phyloP scores from a whole-genome alignment of 306 rosid genomes.

The Pyrus communis region DNA sequence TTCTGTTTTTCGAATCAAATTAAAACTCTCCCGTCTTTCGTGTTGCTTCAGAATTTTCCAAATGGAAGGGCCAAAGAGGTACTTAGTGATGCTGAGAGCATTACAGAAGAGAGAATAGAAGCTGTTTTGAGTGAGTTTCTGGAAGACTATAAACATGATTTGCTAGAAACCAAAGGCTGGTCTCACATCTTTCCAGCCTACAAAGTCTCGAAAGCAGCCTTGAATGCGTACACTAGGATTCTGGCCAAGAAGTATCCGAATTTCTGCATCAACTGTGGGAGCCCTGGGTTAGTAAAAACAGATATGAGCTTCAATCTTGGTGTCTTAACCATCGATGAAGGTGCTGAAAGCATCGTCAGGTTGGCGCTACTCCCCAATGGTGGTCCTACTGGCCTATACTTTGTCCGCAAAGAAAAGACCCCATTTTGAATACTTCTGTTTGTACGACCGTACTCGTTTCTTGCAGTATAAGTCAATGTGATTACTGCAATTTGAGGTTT shows the following conservation, averaged over 20 bases:
- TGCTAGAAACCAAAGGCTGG: conserved; percentile 36
- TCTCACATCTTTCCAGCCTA: conserved; percentile 18
- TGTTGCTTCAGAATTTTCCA: conserved; percentile 16
- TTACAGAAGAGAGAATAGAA: conserved; percentile 36
- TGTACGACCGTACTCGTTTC: background rate
- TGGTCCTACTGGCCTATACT: conserved; percentile 39
- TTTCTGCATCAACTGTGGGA: conserved; percentile 29
- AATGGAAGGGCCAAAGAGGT: conserved; percentile 27
- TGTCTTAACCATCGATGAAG: conserved; percentile 25
- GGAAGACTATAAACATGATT: conserved; percentile 30
- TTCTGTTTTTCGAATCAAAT: background rate
- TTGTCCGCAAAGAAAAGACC: conserved; percentile 11
- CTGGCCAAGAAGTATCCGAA: conserved; percentile 22
- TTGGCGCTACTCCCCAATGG: conserved; percentile 24
- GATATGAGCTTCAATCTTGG: conserved; percentile 22
- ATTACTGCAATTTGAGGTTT: too few relatives aligned
- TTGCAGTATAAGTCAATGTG: too few relatives aligned
- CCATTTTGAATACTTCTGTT: background rate
- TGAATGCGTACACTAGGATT: conserved; percentile 37
- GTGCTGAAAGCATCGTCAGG: conserved; percentile 32
- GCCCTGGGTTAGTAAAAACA: conserved; percentile 37
- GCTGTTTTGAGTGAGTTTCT: conserved; percentile 21
- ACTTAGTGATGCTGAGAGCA: conserved; percentile 31
- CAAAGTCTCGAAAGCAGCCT: conserved; percentile 30
- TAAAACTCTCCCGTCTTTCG: background rate